phyloP scores from a whole-genome alignment of 306 rosid genomes.

The Abrus pulchellus region DNA sequence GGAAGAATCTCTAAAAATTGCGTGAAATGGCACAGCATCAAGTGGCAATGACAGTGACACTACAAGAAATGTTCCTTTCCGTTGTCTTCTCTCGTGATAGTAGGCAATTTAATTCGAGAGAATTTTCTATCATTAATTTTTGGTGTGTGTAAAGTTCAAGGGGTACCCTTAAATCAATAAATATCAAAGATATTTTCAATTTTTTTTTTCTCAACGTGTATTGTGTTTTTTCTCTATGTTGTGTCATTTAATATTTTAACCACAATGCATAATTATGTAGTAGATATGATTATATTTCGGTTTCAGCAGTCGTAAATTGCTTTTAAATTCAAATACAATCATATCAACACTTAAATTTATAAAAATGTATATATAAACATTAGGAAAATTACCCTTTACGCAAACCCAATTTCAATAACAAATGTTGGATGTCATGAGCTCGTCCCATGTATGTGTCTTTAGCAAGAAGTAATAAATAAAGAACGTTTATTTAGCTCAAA shows the following conservation, averaged over 20 bases:
- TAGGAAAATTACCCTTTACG: slow-evolving; percentile 38
- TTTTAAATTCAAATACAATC: slow-evolving; percentile 23
- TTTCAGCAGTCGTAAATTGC: not conserved
- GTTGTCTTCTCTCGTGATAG: slow-evolving; percentile 30
- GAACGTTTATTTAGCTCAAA: not conserved
- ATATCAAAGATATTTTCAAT: not conserved
- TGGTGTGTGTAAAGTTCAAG: not conserved
- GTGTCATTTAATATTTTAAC: not conserved
- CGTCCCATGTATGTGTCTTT: not conserved
- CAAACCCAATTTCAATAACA: slow-evolving; percentile 13
- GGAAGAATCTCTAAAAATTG: slow-evolving; percentile 42
- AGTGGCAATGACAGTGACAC: slow-evolving; percentile 38
- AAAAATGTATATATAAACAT: not conserved
- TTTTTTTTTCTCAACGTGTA: not conserved
- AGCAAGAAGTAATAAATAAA: not conserved
- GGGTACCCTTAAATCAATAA: slow-evolving; percentile 23
- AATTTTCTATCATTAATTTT: slow-evolving; percentile 11
- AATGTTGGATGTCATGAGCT: slow-evolving; percentile 2
- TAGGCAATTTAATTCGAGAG: not conserved
- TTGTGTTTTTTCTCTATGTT: not conserved
- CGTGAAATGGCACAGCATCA: slow-evolving; percentile 30
- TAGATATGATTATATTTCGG: slow-evolving; percentile 29
- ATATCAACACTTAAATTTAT: slow-evolving; percentile 20
- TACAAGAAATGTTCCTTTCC: slow-evolving; percentile 18
- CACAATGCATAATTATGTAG: slow-evolving; percentile 36